A percentile compares a stretch with the other conserved stretches of the same genome.
These are phyloP conservation scores for Acrocalymma vagum DNA, from an alignment of 2,329 filamentous ascomycete species.

Conservation along the genomic window DNA sequence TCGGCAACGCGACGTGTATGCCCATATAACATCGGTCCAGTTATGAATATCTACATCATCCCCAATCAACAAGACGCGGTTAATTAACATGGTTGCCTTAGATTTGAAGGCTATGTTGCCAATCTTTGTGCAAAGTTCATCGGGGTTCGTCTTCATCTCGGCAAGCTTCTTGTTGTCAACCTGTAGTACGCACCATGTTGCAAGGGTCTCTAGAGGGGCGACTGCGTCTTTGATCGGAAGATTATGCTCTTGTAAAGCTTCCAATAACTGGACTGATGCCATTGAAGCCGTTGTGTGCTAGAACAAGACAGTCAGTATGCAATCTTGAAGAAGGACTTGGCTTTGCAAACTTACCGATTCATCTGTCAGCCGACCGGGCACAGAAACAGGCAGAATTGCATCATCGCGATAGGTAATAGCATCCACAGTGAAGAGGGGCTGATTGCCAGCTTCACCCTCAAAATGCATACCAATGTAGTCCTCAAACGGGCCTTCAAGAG, in stretches of 20 bases:
- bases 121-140: conserved; percentile 50
- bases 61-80: conserved; percentile 56
- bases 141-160: conserved; percentile 16
- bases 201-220: conserved; percentile 56
- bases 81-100: conserved; percentile 54
- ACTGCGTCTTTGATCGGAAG: conserved; percentile 57
- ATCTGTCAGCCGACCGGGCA: conserved; percentile 54
- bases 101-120: conserved; percentile 54
- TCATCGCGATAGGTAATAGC: conserved; percentile 58
- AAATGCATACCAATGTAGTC: conserved; percentile 54
- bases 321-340: too few species aligned
- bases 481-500: conserved; percentile 59
- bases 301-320: background rate
- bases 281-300: conserved; percentile 33
- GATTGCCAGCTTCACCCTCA: conserved; percentile 48
- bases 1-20: conserved; percentile 58
- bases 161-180: conserved; percentile 16
- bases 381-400: conserved; percentile 58
- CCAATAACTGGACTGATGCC: conserved; percentile 53
- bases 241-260: conserved; percentile 39
- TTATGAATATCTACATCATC: conserved; percentile 60
- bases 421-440: conserved; percentile 55
- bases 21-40: conserved; percentile 59
- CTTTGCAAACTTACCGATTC: conserved; percentile 55
- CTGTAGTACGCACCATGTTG: conserved; percentile 54